Percentiles rank a stretch among this genome's conserved stretches.
Conservation (phyloP, 1,139 yeast genomes). For the Chernovozyma sophiae-reginae region DNA sequence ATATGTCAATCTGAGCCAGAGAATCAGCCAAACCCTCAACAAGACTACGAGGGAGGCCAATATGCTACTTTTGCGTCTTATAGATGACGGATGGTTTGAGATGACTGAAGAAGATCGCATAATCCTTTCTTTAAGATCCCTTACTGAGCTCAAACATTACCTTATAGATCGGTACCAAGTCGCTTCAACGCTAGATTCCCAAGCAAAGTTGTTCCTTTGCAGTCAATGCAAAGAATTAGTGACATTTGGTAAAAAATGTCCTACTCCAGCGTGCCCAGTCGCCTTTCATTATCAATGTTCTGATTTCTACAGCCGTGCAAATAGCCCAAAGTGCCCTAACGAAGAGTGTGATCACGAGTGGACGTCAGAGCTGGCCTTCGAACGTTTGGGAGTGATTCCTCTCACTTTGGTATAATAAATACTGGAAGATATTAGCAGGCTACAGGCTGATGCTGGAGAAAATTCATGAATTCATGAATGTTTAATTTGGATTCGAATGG, state of each 20-base stretch:
- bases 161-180: slow-evolving; percentile 43
- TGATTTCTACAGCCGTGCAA: slow-evolving; percentile 27
- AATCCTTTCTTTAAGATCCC: slow-evolving; percentile 36
- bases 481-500: too few relatives aligned
- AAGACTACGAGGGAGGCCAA: slow-evolving; percentile 30
- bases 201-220: slow-evolving; percentile 45
- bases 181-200: background rate
- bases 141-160: slow-evolving; percentile 46
- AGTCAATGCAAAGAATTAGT: slow-evolving; percentile 53
- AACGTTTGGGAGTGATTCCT: slow-evolving; percentile 4
- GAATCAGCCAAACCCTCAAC: slow-evolving; percentile 18
- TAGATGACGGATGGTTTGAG: slow-evolving; percentile 53
- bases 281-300: slow-evolving; percentile 51
- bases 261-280: slow-evolving; percentile 25
- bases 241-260: slow-evolving; percentile 48
- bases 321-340: slow-evolving; percentile 1
- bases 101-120: slow-evolving; percentile 24
- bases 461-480: too few relatives aligned
- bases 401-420: background rate
- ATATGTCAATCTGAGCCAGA: slow-evolving; percentile 26
- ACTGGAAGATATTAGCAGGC: too few relatives aligned
- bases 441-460: too few relatives aligned
- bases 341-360: slow-evolving; percentile 2
- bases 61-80: slow-evolving; percentile 32
- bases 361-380: slow-evolving; percentile 2